Base-by-base conservation (phyloP, 139 green algal genomes). In the Chlamydomonas urium region DNA sequence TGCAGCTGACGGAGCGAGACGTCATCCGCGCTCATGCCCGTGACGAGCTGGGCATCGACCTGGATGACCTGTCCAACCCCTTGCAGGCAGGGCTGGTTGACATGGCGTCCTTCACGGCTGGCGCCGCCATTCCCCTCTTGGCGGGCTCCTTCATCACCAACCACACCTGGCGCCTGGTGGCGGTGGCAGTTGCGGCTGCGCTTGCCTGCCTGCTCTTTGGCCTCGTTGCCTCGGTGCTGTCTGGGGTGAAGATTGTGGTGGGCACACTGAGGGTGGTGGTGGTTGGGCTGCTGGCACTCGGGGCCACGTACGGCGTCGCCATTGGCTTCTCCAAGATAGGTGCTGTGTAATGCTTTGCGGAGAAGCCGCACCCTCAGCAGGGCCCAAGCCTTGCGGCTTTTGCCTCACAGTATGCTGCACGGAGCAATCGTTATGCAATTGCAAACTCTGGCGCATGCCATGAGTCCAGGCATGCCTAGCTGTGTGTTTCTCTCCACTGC, bases 31-130 rank as follows among this genome's bases (percentile, higher is more conserved):
- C 91, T 4, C 91, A 96, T 70, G 91, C 90, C 10, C 75, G 91
- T 1, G 90, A 96, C 50, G 91, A 96, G 82, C 83, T 96, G 47
- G 91, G 91, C 66, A 97, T 97, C 42, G 91, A 97, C 66, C 56
- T 97, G 1, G 91, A 97, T 58, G 85, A 91, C 31, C 75, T 95
- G 57, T 76, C 87, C 24, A 93, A 93, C 71, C 91, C 91, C 3
- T 63, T 35, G n/a, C 45, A 81, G 72, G 77, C 77, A 0, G 42
- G 45, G n/a, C 0, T 79, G 33, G 73, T 79, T 10, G 71, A 50
- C 48, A 71, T 68, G 19, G 1, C 75, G 14, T 71, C 81, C 0
- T 86, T 83, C 67, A 72, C 66, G 0, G 5, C 78, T 3, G 81
- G 81, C 1, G 81, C 81, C 1, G 53, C 24, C 26, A 65, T 83